Evolutionary conservation across 768 basidiomycete species (phyloP).

Genomic region (Leccinellum rugosiceps): DNA sequence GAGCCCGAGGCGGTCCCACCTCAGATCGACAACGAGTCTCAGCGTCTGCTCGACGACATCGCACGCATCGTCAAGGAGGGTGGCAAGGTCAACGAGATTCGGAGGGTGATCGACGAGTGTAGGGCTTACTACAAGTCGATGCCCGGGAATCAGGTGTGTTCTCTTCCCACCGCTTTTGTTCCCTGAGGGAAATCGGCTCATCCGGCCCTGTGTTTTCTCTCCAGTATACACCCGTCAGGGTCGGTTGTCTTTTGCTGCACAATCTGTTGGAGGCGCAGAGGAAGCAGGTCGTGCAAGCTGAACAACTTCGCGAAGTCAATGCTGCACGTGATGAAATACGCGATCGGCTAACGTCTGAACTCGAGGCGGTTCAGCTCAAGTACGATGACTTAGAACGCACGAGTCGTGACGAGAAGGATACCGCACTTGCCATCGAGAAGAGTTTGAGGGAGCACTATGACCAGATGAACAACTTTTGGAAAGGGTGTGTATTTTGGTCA

Average conservation of each 20-base stretch:
- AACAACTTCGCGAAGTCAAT: conserved; percentile 30
- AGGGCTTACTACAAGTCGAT: conserved; percentile 45
- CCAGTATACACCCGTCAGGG: conserved; percentile 52
- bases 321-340: conserved; percentile 32
- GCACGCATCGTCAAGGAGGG: conserved; percentile 54
- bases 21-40: conserved; percentile 41
- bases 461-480: conserved; percentile 42
- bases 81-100: conserved; percentile 47
- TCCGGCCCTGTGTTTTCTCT: neutral
- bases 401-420: conserved; percentile 49
- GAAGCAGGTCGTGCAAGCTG: conserved; percentile 35
- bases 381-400: conserved; percentile 39
- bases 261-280: conserved; percentile 50
- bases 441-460: conserved; percentile 52
- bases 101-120: conserved; percentile 50
- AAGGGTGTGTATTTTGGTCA: conserved; percentile 27
- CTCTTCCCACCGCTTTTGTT: conserved; percentile 12
- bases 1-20: conserved; percentile 21
- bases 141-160: conserved; percentile 43
- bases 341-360: conserved; percentile 29
- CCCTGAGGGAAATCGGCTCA: conserved; percentile 11
- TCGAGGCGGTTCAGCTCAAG: conserved; percentile 38
- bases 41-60: conserved; percentile 52
- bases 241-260: conserved; percentile 46
- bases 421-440: conserved; percentile 48